Base-by-base conservation (phyloP, 2,329 filamentous ascomycete species). In the Teratosphaeria epicoccoides region DNA sequence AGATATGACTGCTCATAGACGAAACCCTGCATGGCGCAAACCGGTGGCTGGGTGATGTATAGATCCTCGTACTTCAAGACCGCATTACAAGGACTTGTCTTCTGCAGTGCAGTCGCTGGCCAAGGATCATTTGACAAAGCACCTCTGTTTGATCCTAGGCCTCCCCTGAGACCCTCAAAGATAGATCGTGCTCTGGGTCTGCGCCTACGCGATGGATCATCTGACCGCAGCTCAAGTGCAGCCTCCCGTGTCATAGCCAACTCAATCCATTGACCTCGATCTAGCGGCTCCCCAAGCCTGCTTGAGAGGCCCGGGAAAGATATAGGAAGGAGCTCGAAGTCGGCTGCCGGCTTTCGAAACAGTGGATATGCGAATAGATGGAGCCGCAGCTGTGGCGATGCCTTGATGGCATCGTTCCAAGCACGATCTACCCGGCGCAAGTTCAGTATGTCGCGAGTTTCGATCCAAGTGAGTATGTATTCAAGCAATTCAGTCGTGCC, bases 11-110 rank as follows among this genome's bases (percentile, higher is more conserved):
- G 26, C 14, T 22, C 6, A 24, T 17, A 56, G 17, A 60, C 43
- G 45, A 60, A 62, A 4, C 57, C 63, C 43, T 62, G 61, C 56
- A 63, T 59, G 12, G 55, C 55, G 9, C 58, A 24, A 2, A 61
- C 22, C 3, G 63, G 63, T 25, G 63, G 63, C 46, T 65, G 61
- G 2, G 51, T 52, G 29, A 64, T 53, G 33, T 55, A 49, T 5
- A 63, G 52, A 29, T 59, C 53, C 29, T 55, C 46, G 22, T 57
- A 53, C 22, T 53, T 43, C 3, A 55, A 24, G 6, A 28, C 10
- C 24, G 4, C 23, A 12, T 23, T 47, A 33, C 6, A 1, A n/a
- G 37, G 10, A 4, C 24, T 22, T 29, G 22, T 22, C 17, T 43
- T 24, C 12, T 33, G n/a, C 20, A 14, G 24, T 25, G 47, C n/a